Percentiles rank a stretch among this genome's conserved stretches.
Conservation (phyloP, 1,139 yeast species). For the Geotrichum bryndzae region DNA sequence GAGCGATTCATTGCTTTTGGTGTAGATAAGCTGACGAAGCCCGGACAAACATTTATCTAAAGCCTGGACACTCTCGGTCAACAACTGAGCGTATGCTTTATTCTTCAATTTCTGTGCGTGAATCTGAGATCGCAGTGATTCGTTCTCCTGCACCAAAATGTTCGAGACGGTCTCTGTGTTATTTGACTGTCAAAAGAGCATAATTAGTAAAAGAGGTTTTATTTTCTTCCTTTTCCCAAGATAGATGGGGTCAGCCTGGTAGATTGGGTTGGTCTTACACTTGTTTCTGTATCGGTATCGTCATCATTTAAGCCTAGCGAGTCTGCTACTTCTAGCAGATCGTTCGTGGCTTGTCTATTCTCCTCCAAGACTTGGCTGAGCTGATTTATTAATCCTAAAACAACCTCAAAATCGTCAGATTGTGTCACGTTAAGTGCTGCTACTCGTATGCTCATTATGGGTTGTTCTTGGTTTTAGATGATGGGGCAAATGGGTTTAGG, state of each 20-base stretch:
- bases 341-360: constrained; percentile 29
- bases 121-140: constrained; percentile 19
- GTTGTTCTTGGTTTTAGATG: neutral
- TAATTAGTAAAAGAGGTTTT: neutral
- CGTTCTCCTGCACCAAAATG: constrained; percentile 18
- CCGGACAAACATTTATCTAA: constrained; percentile 25
- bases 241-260: neutral
- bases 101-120: constrained; percentile 19
- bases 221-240: neutral
- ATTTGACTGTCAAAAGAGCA: neutral
- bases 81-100: constrained; percentile 22
- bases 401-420: constrained; percentile 30
- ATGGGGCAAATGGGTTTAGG: neutral
- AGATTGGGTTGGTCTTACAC: neutral
- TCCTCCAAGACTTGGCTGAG: constrained; percentile 24
- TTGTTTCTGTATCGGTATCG: constrained; percentile 14
- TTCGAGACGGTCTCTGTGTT: constrained; percentile 6
- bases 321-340: constrained; percentile 29
- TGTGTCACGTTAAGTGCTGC: constrained; percentile 20
- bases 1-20: constrained; percentile 26
- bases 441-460: constrained; percentile 10
- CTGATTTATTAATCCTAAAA: constrained; percentile 27
- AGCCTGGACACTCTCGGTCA: constrained; percentile 21
- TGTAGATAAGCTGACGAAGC: constrained; percentile 25
- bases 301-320: constrained; percentile 24